Conservation (phyloP, 1,284 basidiomycete genomes). For the Cystobasidiaceae sp. region DNA sequence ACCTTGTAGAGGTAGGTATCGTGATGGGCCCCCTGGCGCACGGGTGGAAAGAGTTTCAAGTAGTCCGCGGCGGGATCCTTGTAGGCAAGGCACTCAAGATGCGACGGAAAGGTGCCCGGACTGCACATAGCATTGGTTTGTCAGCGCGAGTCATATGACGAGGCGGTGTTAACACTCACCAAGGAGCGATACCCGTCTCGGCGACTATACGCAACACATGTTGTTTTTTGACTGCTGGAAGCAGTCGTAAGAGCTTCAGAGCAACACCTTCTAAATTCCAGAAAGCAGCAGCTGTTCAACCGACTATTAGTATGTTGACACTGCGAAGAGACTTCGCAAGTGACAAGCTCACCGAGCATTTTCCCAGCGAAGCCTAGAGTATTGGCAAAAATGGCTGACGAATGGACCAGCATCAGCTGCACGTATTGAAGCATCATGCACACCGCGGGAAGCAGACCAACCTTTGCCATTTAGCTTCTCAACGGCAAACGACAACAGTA, state of each 20-base stretch:
- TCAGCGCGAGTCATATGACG: constrained; percentile 10
- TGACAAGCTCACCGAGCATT: constrained; percentile 47
- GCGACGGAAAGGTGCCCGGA: constrained; percentile 29
- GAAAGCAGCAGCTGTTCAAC: constrained; percentile 52
- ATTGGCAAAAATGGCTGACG: constrained; percentile 51
- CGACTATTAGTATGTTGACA: not conserved
- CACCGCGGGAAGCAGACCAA: not conserved
- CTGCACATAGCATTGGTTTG: constrained; percentile 27
- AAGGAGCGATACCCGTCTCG: constrained; percentile 36
- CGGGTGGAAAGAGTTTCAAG: constrained; percentile 27
- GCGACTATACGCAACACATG: constrained; percentile 47
- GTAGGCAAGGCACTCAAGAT: constrained; percentile 31
- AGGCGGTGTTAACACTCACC: constrained; percentile 7
- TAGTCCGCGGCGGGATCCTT: constrained; percentile 29
- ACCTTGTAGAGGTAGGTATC: constrained; percentile 10
- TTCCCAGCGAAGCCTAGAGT: constrained; percentile 52
- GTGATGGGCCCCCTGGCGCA: not conserved
- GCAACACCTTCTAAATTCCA: constrained; percentile 53
- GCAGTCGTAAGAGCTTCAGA: constrained; percentile 50
- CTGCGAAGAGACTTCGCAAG: not conserved
- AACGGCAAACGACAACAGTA: constrained; percentile 51
- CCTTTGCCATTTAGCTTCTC: constrained; percentile 53
- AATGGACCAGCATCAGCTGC: not conserved
- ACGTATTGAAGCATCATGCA: not conserved
- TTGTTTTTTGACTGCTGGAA: constrained; percentile 49